Percentiles rank a stretch among this genome's conserved stretches.
Evolutionary conservation across 2,329 filamentous ascomycete species (phyloP).

Genomic region (Hypoxylon sp.): DNA sequence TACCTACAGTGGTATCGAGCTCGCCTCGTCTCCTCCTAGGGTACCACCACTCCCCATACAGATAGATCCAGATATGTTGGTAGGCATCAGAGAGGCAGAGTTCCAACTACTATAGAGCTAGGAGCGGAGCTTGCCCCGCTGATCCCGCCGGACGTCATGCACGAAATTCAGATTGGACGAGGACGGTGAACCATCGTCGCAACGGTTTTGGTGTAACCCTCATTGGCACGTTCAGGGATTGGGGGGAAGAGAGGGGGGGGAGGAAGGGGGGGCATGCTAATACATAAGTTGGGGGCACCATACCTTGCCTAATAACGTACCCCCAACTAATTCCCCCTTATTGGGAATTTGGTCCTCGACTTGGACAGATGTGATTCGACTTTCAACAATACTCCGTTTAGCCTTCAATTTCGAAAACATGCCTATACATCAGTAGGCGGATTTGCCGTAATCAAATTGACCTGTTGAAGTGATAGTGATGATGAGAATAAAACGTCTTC

Average conservation of each 20-base stretch:
- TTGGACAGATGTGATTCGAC: conserved; percentile 17
- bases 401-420: conserved; percentile 17
- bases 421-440: background rate
- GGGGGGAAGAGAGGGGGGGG: conserved; percentile 2
- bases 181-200: conserved; percentile 13
- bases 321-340: conserved; percentile 25
- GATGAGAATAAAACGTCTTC: no score
- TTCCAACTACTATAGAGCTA: conserved; percentile 19
- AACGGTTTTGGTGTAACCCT: conserved; percentile 26
- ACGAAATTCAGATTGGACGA: conserved; percentile 32
- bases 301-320: conserved; percentile 32
- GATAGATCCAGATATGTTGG: conserved; percentile 4
- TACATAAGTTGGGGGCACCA: conserved; percentile 35
- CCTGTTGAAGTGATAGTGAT: no score
- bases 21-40: conserved; percentile 14
- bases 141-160: conserved; percentile 31
- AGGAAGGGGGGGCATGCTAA: conserved; percentile 6
- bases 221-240: conserved; percentile 14
- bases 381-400: conserved; percentile 24
- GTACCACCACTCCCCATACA: no score
- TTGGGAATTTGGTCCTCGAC: conserved; percentile 11
- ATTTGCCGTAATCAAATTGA: conserved; percentile 8
- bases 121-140: conserved; percentile 11
- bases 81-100: conserved; percentile 10
- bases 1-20: no score